Evolutionary conservation across 1,284 basidiomycete genomes (phyloP).

Genomic region (Nidula niveotomentosa): DNA sequence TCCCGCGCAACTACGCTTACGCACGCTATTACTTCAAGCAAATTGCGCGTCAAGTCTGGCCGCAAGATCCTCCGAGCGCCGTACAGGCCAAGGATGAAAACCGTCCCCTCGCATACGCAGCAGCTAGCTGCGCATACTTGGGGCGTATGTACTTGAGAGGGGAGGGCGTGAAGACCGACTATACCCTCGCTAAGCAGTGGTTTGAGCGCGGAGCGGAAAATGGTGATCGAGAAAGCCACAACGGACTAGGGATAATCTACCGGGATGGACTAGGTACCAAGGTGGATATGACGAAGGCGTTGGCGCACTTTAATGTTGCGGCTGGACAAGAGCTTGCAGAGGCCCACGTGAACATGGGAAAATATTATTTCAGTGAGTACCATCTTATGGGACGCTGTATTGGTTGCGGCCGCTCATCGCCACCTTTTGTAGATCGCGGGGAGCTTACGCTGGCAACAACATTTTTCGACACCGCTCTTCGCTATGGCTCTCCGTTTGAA

Average conservation of each 20-base stretch:
- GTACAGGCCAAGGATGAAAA: slow-evolving; percentile 57
- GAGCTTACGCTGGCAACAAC: slow-evolving; percentile 64
- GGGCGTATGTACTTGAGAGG: slow-evolving; percentile 95
- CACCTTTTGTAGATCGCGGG: slow-evolving; percentile 47
- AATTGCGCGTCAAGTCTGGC: slow-evolving; percentile 85
- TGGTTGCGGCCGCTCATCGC: no score
- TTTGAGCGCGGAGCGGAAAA: slow-evolving; percentile 84
- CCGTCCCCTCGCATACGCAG: slow-evolving; percentile 63
- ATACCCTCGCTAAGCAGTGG: slow-evolving; percentile 86
- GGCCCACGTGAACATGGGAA: slow-evolving; percentile 89
- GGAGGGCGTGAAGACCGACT: slow-evolving; percentile 86
- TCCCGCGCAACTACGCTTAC: slow-evolving; percentile 71
- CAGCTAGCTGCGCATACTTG: slow-evolving; percentile 81
- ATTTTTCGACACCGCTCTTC: slow-evolving; percentile 82
- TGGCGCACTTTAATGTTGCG: slow-evolving; percentile 74
- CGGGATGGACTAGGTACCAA: slow-evolving; percentile 80
- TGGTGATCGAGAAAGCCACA: slow-evolving; percentile 86
- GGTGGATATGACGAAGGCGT: slow-evolving; percentile 67
- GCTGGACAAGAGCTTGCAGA: slow-evolving; percentile 87
- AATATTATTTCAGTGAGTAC: slow-evolving; percentile 75
- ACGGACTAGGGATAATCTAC: slow-evolving; percentile 90
- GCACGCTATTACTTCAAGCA: slow-evolving; percentile 82
- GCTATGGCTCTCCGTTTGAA: slow-evolving; percentile 87
- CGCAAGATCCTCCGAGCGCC: slow-evolving; percentile 62
- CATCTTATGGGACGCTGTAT: neutral